These are phyloP conservation scores for Pseudogymnoascus sp. DNA, from an alignment of 2,329 filamentous ascomycete species.

Conservation along the genomic window DNA sequence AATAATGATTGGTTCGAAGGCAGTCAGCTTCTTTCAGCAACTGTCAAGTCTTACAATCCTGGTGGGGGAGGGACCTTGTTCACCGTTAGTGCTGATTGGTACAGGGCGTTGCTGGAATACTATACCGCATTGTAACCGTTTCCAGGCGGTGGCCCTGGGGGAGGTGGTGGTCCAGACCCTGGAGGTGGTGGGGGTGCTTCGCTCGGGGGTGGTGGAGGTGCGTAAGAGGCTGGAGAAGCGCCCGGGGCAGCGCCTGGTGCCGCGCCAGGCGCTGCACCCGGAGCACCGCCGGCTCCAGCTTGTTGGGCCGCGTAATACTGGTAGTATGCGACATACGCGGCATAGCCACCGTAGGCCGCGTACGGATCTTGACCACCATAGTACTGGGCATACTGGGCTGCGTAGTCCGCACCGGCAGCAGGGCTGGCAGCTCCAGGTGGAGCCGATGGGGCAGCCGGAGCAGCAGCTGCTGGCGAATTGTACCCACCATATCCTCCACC, in stretches of 20 bases:
- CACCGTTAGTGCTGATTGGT: not conserved
- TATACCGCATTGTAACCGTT: constrained; percentile 49
- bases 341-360: constrained; percentile 82
- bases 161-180: constrained; percentile 49
- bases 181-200: constrained; percentile 57
- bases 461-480: constrained; percentile 28
- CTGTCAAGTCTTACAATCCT: constrained; percentile 34
- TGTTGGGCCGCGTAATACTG: constrained; percentile 58
- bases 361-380: constrained; percentile 73
- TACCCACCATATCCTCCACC: constrained; percentile 32
- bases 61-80: constrained; percentile 46
- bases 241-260: constrained; percentile 36
- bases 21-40: not conserved
- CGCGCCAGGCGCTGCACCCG: constrained; percentile 31
- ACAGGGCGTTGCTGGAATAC: constrained; percentile 14
- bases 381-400: constrained; percentile 76
- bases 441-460: constrained; percentile 28
- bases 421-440: constrained; percentile 36
- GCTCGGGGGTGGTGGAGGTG: constrained; percentile 48
- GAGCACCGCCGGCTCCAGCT: constrained; percentile 27
- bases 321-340: constrained; percentile 67
- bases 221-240: constrained; percentile 34
- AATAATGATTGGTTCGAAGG: not conserved
- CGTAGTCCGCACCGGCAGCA: constrained; percentile 53
- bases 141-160: constrained; percentile 45